Evolutionary conservation across 2,329 filamentous ascomycete genomes (phyloP).

Genomic region (Talaromyces atroroseus): DNA sequence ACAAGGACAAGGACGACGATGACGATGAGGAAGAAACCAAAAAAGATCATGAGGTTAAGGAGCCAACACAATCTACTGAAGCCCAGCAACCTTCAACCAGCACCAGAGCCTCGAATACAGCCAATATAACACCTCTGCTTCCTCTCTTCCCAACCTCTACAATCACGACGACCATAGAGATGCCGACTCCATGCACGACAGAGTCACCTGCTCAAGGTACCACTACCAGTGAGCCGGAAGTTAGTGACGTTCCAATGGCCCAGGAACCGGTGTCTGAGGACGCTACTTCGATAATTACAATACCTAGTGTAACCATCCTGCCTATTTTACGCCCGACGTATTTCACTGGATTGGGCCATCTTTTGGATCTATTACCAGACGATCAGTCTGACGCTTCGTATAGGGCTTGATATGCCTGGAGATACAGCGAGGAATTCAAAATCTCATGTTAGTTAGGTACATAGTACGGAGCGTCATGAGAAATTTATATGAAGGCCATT

Average conservation of each 20-base stretch:
- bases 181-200: neutral
- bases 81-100: neutral
- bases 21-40: neutral
- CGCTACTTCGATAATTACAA: neutral
- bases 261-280: neutral
- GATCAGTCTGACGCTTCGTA: neutral
- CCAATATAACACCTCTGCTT: neutral
- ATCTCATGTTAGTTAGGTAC: neutral
- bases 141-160: slow-evolving; percentile 1
- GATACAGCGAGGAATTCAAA: neutral
- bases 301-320: neutral
- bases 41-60: neutral
- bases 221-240: neutral
- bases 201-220: neutral
- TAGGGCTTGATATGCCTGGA: neutral
- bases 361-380: neutral
- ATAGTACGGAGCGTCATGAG: neutral
- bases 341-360: neutral
- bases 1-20: neutral
- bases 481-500: neutral
- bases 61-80: neutral
- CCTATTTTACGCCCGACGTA: neutral
- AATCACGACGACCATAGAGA: neutral
- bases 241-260: neutral
- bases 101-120: neutral